Evolutionary conservation across 2,329 filamentous ascomycete genomes (phyloP).

Genomic region (Neocucurbitaria cava): DNA sequence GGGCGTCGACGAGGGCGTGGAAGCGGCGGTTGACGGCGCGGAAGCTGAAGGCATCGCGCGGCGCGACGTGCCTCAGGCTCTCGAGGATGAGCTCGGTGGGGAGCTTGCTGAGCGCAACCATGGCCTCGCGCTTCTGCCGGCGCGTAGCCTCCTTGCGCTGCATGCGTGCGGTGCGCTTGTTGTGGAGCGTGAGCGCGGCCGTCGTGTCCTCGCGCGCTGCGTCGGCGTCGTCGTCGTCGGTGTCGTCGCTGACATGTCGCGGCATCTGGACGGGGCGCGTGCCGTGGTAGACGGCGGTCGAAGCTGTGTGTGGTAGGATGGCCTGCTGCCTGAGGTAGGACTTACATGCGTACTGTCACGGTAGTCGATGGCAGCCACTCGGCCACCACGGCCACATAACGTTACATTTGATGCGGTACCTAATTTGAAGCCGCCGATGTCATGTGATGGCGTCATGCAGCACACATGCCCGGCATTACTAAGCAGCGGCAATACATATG

Average conservation of each 20-base stretch:
- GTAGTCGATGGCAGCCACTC: too few relatives aligned
- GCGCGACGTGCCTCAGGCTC: constrained; percentile 56
- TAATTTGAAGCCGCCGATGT: too few relatives aligned
- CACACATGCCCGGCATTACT: constrained; percentile 33
- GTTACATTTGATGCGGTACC: too few relatives aligned
- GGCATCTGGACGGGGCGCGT: too few relatives aligned
- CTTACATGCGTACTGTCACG: too few relatives aligned
- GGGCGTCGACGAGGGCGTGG: constrained; percentile 52
- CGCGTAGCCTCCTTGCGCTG: constrained; percentile 49
- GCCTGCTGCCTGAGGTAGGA: too few relatives aligned
- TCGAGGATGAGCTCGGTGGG: constrained; percentile 62
- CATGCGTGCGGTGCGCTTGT: constrained; percentile 61
- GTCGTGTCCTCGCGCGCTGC: constrained; percentile 61
- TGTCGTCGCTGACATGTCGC: constrained; percentile 33
- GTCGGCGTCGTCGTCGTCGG: too few relatives aligned
- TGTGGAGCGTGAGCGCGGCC: constrained; percentile 56
- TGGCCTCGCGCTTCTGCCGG: constrained; percentile 38
- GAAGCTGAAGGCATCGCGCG: constrained; percentile 60
- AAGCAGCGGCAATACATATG: constrained; percentile 29
- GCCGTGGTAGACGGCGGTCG: too few relatives aligned
- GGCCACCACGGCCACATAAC: too few relatives aligned
- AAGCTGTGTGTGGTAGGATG: too few relatives aligned
- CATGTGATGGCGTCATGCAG: constrained; percentile 33
- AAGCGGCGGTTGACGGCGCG: constrained; percentile 53
- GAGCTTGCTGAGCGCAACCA: constrained; percentile 53